phyloP scores from a whole-genome alignment of 1,284 basidiomycete genomes.

The Trametes sp. region DNA sequence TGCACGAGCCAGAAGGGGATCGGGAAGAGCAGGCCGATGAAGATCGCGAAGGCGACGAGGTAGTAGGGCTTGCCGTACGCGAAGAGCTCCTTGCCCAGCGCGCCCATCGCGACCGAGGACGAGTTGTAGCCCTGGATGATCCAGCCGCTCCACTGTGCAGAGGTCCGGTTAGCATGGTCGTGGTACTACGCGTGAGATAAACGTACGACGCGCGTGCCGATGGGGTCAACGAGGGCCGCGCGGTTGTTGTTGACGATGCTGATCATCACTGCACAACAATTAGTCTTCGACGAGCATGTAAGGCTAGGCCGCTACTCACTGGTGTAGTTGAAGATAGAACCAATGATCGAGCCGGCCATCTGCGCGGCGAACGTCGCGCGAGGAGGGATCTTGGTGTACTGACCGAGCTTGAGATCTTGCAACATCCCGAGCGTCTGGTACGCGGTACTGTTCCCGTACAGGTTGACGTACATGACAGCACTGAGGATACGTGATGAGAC shows the following conservation, averaged over 20 bases:
- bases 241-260: constrained; percentile 57
- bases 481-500: constrained; percentile 31
- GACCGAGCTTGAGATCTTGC: constrained; percentile 65
- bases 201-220: constrained; percentile 54
- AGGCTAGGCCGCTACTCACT: constrained; percentile 40
- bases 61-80: constrained; percentile 54
- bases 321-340: constrained; percentile 60
- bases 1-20: constrained; percentile 59
- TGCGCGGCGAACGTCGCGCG: constrained; percentile 56
- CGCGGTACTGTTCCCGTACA: constrained; percentile 66
- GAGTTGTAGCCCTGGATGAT: constrained; percentile 61
- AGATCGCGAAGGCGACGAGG: constrained; percentile 55
- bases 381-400: constrained; percentile 63
- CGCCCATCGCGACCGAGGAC: constrained; percentile 64
- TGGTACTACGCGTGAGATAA: not conserved
- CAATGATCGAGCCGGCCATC: constrained; percentile 53
- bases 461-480: constrained; percentile 60
- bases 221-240: constrained; percentile 54
- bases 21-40: constrained; percentile 57
- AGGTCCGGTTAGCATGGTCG: constrained; percentile 14
- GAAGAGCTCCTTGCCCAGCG: constrained; percentile 57
- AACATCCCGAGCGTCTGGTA: constrained; percentile 66
- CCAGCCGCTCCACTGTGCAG: constrained; percentile 56
- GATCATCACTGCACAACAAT: constrained; percentile 51
- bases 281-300: not conserved